Base-by-base conservation (phyloP, 805 yeast genomes). In the Wickerhamiella domercqiae region DNA sequence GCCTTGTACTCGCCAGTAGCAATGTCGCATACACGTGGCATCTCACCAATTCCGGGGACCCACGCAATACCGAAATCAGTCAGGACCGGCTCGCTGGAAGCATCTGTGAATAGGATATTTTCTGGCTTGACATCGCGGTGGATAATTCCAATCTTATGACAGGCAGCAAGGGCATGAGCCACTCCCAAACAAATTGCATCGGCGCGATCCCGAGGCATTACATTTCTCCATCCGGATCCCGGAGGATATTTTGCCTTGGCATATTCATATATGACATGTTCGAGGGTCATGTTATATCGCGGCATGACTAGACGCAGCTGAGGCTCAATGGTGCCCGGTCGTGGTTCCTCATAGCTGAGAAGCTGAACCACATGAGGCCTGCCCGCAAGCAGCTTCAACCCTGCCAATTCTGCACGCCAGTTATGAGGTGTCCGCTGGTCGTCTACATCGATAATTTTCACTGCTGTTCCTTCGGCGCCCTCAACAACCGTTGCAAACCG, bases 41-140 rank as follows among this genome's bases (percentile, higher is more conserved):
- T 66, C 60, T 35, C 46, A 30, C 47, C 46, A 5, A 28, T 9
- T 2, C 26, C 38, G 7, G 55, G 49, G 4, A 55, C 51, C 36
- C 68, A 67, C 28, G 81, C 75, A 2, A 73, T 67, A 5, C 93
- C 90, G 55, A 77, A 76, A 49, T 82, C 93, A 13, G 73, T 70
- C 1, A 77, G 44, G 5, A 57, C 48, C 5, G 55, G 47, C 41
- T 35, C 53, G 15, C 47, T 36, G 17, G 50, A 65, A 15, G 60
- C 51, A 18, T 61, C 62, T 40, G 21, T 60, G 42, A 77, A 73
- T 51, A 82, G 55, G 38, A 81, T 71, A 52, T 81, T 81, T 35
- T 76, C 82, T 1, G 90, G 84, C 55, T 90, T 90, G 46, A 59
- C 6, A 58, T 47, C 46, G 56, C 63, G 67, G 25, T 47, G 55